These are phyloP conservation scores for Solanum raphanifolium DNA, from an alignment of 257 asterid genomes.

Conservation along the genomic window DNA sequence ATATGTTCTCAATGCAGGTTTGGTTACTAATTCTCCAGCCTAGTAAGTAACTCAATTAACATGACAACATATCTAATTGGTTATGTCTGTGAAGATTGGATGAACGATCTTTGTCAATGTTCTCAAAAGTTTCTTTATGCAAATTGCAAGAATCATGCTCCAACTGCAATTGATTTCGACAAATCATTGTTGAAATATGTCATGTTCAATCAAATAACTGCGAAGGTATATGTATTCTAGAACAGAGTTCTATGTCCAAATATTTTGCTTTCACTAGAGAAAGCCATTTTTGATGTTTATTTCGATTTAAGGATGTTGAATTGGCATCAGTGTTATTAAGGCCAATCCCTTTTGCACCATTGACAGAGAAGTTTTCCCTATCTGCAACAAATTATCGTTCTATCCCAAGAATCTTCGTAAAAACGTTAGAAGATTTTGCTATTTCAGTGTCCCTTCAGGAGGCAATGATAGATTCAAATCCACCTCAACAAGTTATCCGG, in stretches of 20 bases:
- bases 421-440: conserved; percentile 28
- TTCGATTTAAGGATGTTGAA: conserved; percentile 29
- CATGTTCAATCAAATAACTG: conserved; percentile 35
- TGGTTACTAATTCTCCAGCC: not conserved
- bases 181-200: conserved; percentile 28
- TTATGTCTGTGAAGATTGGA: conserved; percentile 11
- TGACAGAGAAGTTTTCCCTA: conserved; percentile 25
- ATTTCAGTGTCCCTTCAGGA: conserved; percentile 31
- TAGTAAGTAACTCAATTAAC: not conserved
- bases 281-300: not conserved
- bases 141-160: conserved; percentile 31
- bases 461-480: conserved; percentile 29
- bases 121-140: conserved; percentile 44
- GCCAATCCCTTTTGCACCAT: conserved; percentile 35
- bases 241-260: no score
- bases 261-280: not conserved
- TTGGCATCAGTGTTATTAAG: conserved; percentile 37
- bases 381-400: conserved; percentile 33
- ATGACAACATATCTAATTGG: not conserved
- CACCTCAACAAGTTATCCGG: conserved; percentile 28
- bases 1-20: conserved; percentile 39
- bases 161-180: conserved; percentile 43
- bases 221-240: conserved; percentile 24
- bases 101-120: conserved; percentile 18
- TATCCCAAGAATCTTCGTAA: conserved; percentile 25